These are phyloP conservation scores for Cordyceps tenuipes DNA, from an alignment of 2,329 filamentous ascomycete species.

Conservation along the genomic window DNA sequence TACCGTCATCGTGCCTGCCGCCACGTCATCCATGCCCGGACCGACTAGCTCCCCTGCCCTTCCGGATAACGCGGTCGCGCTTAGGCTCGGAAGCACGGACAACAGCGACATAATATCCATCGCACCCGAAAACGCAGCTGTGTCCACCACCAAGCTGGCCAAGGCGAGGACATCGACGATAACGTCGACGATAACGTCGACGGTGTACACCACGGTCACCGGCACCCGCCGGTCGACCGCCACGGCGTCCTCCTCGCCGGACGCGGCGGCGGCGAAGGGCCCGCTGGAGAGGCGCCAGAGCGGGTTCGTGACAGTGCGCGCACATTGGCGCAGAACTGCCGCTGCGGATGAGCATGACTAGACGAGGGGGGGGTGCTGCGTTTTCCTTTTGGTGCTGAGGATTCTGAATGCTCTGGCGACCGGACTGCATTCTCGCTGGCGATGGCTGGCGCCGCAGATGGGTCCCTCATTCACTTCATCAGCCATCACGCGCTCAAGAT, in stretches of 20 bases:
- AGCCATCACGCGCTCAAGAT: not conserved
- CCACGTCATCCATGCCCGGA: not conserved
- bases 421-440: not conserved
- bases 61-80: not conserved
- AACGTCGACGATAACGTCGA: not conserved
- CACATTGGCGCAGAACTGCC: not conserved
- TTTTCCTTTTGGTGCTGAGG: not conserved
- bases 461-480: not conserved
- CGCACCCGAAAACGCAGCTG: not conserved
- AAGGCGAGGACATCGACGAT: not conserved
- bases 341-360: not conserved
- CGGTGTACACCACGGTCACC: not conserved
- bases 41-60: not conserved
- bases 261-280: not conserved
- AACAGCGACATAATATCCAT: no score
- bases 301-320: constrained; percentile 3
- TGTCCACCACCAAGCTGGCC: not conserved
- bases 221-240: not conserved
- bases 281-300: not conserved
- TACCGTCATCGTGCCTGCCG: not conserved
- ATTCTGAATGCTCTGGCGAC: not conserved
- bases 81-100: no score
- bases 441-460: not conserved
- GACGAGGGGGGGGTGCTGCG: not conserved
- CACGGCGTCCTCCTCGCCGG: not conserved